These are phyloP conservation scores for Arthroderma sp. DNA, from an alignment of 2,329 filamentous ascomycete genomes.

Conservation along the genomic window DNA sequence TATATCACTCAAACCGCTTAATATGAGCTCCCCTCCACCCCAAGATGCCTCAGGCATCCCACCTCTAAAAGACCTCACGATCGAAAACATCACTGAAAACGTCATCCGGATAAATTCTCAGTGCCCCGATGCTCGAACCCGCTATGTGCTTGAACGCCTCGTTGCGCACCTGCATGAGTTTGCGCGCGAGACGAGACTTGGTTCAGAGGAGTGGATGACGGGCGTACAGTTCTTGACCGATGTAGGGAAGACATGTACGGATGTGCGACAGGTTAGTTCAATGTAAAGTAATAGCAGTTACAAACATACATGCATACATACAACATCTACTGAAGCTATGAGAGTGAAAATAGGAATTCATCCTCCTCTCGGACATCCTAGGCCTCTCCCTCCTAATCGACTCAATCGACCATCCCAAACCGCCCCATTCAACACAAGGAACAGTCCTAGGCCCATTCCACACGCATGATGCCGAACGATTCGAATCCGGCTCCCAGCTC, in stretches of 20 bases:
- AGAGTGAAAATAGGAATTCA: slow-evolving; percentile 49
- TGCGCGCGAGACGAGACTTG: slow-evolving; percentile 62
- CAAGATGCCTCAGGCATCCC: slow-evolving; percentile 24
- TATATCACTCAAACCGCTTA: too few species aligned
- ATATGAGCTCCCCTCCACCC: not conserved
- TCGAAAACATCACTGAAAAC: slow-evolving; percentile 21
- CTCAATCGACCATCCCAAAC: slow-evolving; percentile 72
- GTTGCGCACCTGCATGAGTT: slow-evolving; percentile 73
- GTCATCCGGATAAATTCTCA: slow-evolving; percentile 57
- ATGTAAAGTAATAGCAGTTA: not conserved
- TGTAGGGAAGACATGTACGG: slow-evolving; percentile 59
- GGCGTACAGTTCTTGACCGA: slow-evolving; percentile 58
- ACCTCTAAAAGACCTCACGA: slow-evolving; percentile 19
- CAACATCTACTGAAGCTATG: not conserved
- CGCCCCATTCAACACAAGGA: slow-evolving; percentile 55
- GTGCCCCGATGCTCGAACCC: slow-evolving; percentile 50
- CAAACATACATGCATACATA: not conserved
- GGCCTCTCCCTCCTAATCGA: slow-evolving; percentile 71
- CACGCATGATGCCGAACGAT: slow-evolving; percentile 56
- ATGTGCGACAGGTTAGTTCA: slow-evolving; percentile 53
- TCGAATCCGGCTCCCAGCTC: slow-evolving; percentile 46
- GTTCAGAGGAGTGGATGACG: slow-evolving; percentile 65
- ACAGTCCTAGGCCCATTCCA: slow-evolving; percentile 75
- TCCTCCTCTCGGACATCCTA: slow-evolving; percentile 66
- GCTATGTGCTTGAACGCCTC: slow-evolving; percentile 59